phyloP scores from a whole-genome alignment of 192 early-diverging fungal genomes.

The Podila verticillata region DNA sequence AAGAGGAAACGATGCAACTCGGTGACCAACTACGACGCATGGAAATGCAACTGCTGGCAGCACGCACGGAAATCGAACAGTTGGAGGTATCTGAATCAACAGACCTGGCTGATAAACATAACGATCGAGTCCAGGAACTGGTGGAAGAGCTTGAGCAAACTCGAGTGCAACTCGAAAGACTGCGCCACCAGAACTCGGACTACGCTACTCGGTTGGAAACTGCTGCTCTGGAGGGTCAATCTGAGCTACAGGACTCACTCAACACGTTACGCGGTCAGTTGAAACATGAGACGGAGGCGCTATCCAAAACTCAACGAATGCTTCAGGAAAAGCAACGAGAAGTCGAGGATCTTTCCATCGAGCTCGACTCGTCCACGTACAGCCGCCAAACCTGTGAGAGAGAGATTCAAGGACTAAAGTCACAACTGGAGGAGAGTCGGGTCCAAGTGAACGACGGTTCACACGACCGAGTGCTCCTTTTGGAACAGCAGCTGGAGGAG shows the following conservation, averaged over 20 bases:
- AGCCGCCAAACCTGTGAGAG: neutral
- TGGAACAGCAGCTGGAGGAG: neutral
- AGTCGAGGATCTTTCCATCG: neutral
- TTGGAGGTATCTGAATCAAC: slow-evolving; percentile 4
- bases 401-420: neutral
- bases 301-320: neutral
- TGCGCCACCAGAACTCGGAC: slow-evolving; percentile 1
- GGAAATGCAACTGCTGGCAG: slow-evolving; percentile 28
- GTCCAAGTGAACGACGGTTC: neutral
- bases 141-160: neutral
- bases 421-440: neutral
- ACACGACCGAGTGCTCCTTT: neutral
- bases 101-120: neutral
- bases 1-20: slow-evolving; percentile 27
- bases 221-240: neutral
- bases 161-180: slow-evolving; percentile 7
- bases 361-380: neutral
- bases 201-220: neutral
- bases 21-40: slow-evolving; percentile 14
- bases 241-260: neutral
- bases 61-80: slow-evolving; percentile 12
- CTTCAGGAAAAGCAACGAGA: neutral
- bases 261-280: neutral
- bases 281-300: neutral
- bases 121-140: neutral